A percentile compares a stretch with the other conserved stretches of the same genome.
These are phyloP conservation scores for Lentinula sp. DNA, from an alignment of 768 basidiomycete species.

Conservation along the genomic window DNA sequence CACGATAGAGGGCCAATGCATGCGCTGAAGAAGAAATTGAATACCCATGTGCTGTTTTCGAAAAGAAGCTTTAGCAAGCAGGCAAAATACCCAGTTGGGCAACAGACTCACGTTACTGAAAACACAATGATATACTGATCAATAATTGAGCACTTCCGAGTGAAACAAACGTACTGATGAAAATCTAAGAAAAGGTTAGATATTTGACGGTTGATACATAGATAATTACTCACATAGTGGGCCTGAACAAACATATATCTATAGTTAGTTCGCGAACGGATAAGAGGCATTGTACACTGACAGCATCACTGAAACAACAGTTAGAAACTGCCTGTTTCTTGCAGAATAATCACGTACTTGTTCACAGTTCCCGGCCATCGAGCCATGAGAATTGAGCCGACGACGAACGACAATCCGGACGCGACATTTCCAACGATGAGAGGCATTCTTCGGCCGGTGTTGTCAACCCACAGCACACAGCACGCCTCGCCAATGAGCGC, in stretches of 20 bases:
- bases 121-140: background rate
- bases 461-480: conserved; percentile 40
- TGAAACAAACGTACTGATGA: conserved; percentile 27
- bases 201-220: background rate
- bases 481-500: conserved; percentile 46
- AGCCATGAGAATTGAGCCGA: conserved; percentile 38
- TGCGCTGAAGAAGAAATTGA: conserved; percentile 42
- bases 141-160: background rate
- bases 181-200: conserved; percentile 21
- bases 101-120: conserved; percentile 17
- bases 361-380: conserved; percentile 36
- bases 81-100: background rate
- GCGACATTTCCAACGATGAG: conserved; percentile 36
- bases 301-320: conserved; percentile 24
- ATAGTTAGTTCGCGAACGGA: background rate
- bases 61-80: background rate
- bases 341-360: conserved; percentile 23
- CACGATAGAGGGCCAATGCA: conserved; percentile 40
- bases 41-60: conserved; percentile 32
- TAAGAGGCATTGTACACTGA: conserved; percentile 12
- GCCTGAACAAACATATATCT: conserved; percentile 17
- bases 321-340: background rate
- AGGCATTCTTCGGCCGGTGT: conserved; percentile 31
- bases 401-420: conserved; percentile 36
- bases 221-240: conserved; percentile 25